Evolutionary conservation across 2,329 filamentous ascomycete genomes (phyloP).

Genomic region (Fusarium sublunatum): DNA sequence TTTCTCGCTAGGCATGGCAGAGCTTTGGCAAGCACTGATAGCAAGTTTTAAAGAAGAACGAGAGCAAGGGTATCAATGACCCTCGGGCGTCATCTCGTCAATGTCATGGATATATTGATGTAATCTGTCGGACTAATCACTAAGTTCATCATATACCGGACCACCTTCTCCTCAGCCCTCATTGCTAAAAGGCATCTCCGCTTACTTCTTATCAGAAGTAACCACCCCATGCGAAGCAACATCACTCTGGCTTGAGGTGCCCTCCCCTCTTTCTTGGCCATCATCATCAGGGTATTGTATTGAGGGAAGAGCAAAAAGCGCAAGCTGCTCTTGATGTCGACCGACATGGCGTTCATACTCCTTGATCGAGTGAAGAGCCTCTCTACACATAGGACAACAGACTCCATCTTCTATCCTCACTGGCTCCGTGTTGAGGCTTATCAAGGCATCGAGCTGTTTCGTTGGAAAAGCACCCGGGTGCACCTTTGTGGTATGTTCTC

Average conservation of each 20-base stretch:
- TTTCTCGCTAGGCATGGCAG: too few relatives aligned
- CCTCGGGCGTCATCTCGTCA: too few relatives aligned
- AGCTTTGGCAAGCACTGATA: too few relatives aligned
- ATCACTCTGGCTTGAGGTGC: background rate
- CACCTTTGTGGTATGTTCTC: background rate
- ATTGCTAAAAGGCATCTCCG: too few relatives aligned
- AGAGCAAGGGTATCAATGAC: too few relatives aligned
- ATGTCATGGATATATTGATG: too few relatives aligned
- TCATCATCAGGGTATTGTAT: background rate
- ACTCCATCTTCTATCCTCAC: background rate
- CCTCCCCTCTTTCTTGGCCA: background rate
- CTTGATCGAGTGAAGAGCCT: background rate
- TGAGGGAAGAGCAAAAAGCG: slow-evolving; percentile 3
- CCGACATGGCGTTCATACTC: background rate
- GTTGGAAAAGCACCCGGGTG: background rate
- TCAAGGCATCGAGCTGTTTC: background rate
- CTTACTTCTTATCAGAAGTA: too few relatives aligned
- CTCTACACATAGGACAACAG: background rate
- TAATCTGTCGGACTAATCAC: too few relatives aligned
- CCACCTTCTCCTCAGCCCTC: too few relatives aligned
- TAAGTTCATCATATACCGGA: too few relatives aligned
- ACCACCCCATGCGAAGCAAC: too few relatives aligned
- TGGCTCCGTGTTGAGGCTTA: background rate
- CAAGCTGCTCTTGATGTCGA: background rate
- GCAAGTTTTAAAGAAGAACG: too few relatives aligned